Percentiles rank a stretch among this genome's conserved stretches.
phyloP scores from a whole-genome alignment of 805 yeast genomes.

The Metschnikowia gruessii region DNA sequence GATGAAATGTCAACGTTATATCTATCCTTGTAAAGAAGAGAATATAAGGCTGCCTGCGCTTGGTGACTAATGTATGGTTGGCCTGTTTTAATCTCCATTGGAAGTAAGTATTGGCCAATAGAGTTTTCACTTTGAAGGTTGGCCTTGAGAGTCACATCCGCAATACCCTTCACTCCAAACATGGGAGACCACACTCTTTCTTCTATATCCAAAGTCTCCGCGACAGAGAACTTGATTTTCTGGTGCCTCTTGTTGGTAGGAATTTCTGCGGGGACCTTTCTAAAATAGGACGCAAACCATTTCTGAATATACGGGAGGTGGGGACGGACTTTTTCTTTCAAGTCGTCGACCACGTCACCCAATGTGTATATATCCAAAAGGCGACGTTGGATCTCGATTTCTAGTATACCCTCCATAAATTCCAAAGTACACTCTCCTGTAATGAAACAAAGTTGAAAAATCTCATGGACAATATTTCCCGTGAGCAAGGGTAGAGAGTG shows the following conservation, averaged over 20 bases:
- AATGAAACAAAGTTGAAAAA: constrained; percentile 60
- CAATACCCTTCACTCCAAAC: constrained; percentile 84
- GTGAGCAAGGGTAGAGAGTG: constrained; percentile 60
- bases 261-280: constrained; percentile 21
- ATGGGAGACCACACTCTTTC: constrained; percentile 90
- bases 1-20: constrained; percentile 66
- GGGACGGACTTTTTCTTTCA: constrained; percentile 41
- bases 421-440: constrained; percentile 34
- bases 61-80: constrained; percentile 63
- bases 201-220: constrained; percentile 76
- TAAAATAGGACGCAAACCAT: constrained; percentile 51
- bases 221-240: constrained; percentile 47
- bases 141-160: constrained; percentile 83
- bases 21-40: constrained; percentile 73
- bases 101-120: constrained; percentile 54
- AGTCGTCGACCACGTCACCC: constrained; percentile 45
- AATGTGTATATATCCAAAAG: constrained; percentile 54
- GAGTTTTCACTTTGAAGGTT: constrained; percentile 34
- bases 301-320: constrained; percentile 52
- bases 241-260: constrained; percentile 29
- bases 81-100: constrained; percentile 92
- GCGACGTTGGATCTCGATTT: constrained; percentile 41
- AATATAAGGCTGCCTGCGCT: constrained; percentile 83
- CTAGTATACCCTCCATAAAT: constrained; percentile 38
- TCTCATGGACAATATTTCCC: constrained; percentile 80